A percentile compares a stretch with the other conserved stretches of the same genome.
phyloP scores from a whole-genome alignment of 129 eudicot species.

The Centaurea solstitialis region DNA sequence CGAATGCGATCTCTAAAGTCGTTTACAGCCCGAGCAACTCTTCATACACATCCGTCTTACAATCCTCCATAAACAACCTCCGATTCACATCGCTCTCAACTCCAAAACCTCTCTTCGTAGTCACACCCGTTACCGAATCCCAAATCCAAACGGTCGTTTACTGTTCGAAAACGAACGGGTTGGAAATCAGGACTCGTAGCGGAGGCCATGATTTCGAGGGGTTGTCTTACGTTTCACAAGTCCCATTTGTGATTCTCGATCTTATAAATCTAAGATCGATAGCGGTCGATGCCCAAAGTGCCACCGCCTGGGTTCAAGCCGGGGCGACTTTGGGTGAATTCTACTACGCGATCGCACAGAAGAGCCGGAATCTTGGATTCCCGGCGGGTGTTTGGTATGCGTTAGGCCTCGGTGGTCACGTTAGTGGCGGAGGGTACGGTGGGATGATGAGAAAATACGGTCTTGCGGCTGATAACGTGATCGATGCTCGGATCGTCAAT shows the following conservation, averaged over 20 bases:
- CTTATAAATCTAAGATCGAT: slow-evolving; percentile 34
- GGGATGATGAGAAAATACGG: slow-evolving; percentile 39
- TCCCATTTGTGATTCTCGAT: slow-evolving; percentile 42
- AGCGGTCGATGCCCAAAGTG: slow-evolving; percentile 26
- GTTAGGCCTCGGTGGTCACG: slow-evolving; percentile 35
- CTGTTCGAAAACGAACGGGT: slow-evolving; percentile 25
- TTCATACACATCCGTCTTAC: slow-evolving; percentile 41
- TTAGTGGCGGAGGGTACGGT: slow-evolving; percentile 42
- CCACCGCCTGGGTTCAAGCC: slow-evolving; percentile 49
- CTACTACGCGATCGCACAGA: slow-evolving; percentile 31
- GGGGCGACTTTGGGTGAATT: slow-evolving; percentile 46
- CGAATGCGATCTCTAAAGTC: slow-evolving; percentile 27
- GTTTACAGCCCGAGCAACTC: slow-evolving; percentile 44
- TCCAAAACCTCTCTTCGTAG: slow-evolving; percentile 38
- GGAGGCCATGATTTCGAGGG: slow-evolving; percentile 48
- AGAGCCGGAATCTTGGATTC: slow-evolving; percentile 36
- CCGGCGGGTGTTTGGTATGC: slow-evolving; percentile 41
- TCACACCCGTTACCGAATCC: slow-evolving; percentile 34
- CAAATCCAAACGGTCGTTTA: slow-evolving; percentile 35
- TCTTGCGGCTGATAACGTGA: slow-evolving; percentile 40
- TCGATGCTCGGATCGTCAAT: slow-evolving; percentile 34
- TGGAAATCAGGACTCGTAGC: slow-evolving; percentile 37
- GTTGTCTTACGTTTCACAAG: slow-evolving; percentile 32
- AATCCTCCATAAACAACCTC: slow-evolving; percentile 37
- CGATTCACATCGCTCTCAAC: slow-evolving; percentile 40